Evolutionary conservation across 805 yeast genomes (phyloP).

Genomic region (Candida boleticola): DNA sequence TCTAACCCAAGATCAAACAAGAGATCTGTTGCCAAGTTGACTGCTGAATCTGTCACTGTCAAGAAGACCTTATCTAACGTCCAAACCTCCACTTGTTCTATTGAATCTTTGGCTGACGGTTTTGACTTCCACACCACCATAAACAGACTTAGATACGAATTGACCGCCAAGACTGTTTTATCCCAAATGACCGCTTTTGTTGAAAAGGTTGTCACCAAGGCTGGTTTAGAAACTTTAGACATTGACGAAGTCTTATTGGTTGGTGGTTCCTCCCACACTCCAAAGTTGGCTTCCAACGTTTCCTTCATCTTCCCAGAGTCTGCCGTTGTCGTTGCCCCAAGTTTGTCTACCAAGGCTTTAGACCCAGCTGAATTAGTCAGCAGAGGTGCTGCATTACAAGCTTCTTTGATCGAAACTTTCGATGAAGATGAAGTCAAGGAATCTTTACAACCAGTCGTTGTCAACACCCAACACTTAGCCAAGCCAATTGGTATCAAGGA

Average conservation of each 20-base stretch:
- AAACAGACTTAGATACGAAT: constrained; percentile 91
- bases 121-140: constrained; percentile 88
- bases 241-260: constrained; percentile 87
- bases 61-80: constrained; percentile 93
- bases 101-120: constrained; percentile 93
- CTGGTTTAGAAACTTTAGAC: constrained; percentile 79
- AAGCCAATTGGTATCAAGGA: constrained; percentile 84
- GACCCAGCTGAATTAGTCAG: constrained; percentile 88
- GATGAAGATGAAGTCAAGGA: constrained; percentile 80
- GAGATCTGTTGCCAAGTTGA: constrained; percentile 85
- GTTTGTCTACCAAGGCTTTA: constrained; percentile 69
- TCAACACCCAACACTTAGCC: constrained; percentile 82
- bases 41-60: constrained; percentile 75
- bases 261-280: constrained; percentile 92
- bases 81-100: constrained; percentile 82
- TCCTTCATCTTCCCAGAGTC: constrained; percentile 77
- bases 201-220: constrained; percentile 71
- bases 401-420: constrained; percentile 77
- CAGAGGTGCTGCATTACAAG: constrained; percentile 97
- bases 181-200: constrained; percentile 75
- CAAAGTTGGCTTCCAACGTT: constrained; percentile 80
- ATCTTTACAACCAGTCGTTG: constrained; percentile 77
- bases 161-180: constrained; percentile 77
- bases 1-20: constrained; percentile 77
- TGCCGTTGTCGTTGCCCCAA: constrained; percentile 73